A percentile compares a stretch with the other conserved stretches of the same genome.
Evolutionary conservation across 208 protist species (phyloP).

Genomic region (Blastocrithidia nonstop): DNA sequence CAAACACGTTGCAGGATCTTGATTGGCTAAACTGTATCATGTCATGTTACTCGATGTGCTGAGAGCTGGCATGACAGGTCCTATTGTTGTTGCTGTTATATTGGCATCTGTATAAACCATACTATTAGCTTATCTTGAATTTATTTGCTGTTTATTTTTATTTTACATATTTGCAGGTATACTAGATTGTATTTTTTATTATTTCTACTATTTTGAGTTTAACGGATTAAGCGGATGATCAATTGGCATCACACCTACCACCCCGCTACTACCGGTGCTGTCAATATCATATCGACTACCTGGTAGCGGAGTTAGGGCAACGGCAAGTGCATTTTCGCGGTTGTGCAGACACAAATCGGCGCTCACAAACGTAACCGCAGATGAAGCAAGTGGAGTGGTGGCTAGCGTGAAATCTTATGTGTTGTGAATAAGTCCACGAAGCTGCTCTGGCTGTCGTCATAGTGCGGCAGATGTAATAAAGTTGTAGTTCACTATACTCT

Average conservation of each 20-base stretch:
- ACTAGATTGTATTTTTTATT: too few relatives aligned
- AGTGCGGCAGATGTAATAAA: constrained; percentile 41
- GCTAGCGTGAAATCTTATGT: constrained; percentile 40
- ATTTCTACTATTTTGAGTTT: too few relatives aligned
- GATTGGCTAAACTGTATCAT: constrained; percentile 47
- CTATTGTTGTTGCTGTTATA: too few relatives aligned
- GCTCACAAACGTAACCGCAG: constrained; percentile 35
- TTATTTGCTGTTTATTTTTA: too few relatives aligned
- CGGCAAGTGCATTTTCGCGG: constrained; percentile 36
- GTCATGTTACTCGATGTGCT: too few relatives aligned
- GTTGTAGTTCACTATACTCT: constrained; percentile 45
- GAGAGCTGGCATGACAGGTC: too few relatives aligned
- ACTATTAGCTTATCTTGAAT: too few relatives aligned
- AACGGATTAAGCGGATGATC: too few relatives aligned
- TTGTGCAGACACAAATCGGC: constrained; percentile 39
- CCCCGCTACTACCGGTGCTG: too few relatives aligned
- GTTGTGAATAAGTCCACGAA: constrained; percentile 64
- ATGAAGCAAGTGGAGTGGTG: constrained; percentile 19
- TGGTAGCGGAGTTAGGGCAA: constrained; percentile 41
- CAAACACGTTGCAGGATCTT: constrained; percentile 16
- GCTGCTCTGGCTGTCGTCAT: constrained; percentile 60
- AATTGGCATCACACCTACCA: constrained; percentile 45
- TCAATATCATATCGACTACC: too few relatives aligned
- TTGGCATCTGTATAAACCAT: too few relatives aligned
- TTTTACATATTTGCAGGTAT: too few relatives aligned